Evolutionary conservation across 1,139 yeast species (phyloP).

Genomic region (Hansenula anomala): DNA sequence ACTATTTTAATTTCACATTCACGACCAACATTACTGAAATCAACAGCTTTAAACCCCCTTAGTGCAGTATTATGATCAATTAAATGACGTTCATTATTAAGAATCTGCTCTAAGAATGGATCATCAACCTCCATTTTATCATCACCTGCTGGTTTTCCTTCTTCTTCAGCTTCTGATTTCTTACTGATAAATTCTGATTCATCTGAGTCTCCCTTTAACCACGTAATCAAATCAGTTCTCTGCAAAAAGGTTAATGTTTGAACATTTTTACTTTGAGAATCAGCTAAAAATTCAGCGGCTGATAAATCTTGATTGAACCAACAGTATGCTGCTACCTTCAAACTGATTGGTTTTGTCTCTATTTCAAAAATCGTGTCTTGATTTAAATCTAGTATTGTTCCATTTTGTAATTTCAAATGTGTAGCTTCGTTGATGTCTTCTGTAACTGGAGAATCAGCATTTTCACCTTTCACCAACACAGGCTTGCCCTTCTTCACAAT

Average conservation of each 20-base stretch:
- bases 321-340: slow-evolving; percentile 69
- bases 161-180: slow-evolving; percentile 4
- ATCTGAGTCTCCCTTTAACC: slow-evolving; percentile 68
- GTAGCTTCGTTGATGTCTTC: slow-evolving; percentile 25
- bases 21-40: slow-evolving; percentile 67
- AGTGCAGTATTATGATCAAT: slow-evolving; percentile 77
- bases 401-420: slow-evolving; percentile 4
- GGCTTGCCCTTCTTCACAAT: slow-evolving; percentile 9
- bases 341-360: slow-evolving; percentile 45
- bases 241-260: slow-evolving; percentile 79
- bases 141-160: background rate
- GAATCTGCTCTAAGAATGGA: slow-evolving; percentile 51
- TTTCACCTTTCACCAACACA: slow-evolving; percentile 19
- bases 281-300: slow-evolving; percentile 77
- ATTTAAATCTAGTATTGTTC: slow-evolving; percentile 29
- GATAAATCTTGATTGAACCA: slow-evolving; percentile 75
- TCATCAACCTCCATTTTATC: slow-evolving; percentile 31
- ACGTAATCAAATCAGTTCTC: slow-evolving; percentile 76
- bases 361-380: slow-evolving; percentile 52
- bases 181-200: slow-evolving; percentile 45
- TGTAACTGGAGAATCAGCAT: slow-evolving; percentile 9
- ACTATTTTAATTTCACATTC: slow-evolving; percentile 67
- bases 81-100: slow-evolving; percentile 58
- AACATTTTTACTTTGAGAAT: slow-evolving; percentile 60
- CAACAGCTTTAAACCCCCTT: slow-evolving; percentile 71